phyloP scores from a whole-genome alignment of 2,329 filamentous ascomycete genomes.

The Fusarium scirpi region DNA sequence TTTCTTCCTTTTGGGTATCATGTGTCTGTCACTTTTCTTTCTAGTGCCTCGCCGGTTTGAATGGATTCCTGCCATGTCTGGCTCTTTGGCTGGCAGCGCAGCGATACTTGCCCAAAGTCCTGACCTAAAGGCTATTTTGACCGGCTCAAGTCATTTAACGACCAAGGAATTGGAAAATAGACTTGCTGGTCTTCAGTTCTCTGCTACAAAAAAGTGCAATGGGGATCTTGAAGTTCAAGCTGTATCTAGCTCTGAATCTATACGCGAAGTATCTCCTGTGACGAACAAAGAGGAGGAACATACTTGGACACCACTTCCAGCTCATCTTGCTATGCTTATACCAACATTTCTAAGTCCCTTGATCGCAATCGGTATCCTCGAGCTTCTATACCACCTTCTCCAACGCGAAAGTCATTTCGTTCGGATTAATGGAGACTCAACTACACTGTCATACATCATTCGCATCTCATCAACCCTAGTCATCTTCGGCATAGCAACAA shows the following conservation, averaged over 20 bases:
- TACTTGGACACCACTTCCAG: not conserved
- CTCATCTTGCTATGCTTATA: not conserved
- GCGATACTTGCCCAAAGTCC: not conserved
- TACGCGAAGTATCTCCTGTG: not conserved
- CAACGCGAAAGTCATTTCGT: not conserved
- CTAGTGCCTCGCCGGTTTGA: accelerated
- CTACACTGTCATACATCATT: not conserved
- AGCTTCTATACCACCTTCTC: not conserved
- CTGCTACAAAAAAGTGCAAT: not conserved
- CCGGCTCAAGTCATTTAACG: not conserved
- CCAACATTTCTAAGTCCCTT: not conserved
- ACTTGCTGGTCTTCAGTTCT: not conserved
- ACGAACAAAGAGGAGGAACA: not conserved
- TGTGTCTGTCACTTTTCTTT: not conserved
- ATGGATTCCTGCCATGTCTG: not conserved
- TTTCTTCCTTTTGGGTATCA: not conserved
- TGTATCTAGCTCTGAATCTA: not conserved
- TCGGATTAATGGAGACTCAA: not conserved
- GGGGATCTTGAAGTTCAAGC: not conserved
- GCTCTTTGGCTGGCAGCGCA: not conserved
- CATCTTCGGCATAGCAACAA: not conserved
- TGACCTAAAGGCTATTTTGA: not conserved
- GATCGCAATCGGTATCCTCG: not conserved
- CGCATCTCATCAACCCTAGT: not conserved
- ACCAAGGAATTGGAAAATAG: not conserved